Percentiles rank a stretch among this genome's conserved stretches.
Evolutionary conservation across 192 early-diverging fungal genomes (phyloP).

Genomic region (Phycomyces blakesleeanus): DNA sequence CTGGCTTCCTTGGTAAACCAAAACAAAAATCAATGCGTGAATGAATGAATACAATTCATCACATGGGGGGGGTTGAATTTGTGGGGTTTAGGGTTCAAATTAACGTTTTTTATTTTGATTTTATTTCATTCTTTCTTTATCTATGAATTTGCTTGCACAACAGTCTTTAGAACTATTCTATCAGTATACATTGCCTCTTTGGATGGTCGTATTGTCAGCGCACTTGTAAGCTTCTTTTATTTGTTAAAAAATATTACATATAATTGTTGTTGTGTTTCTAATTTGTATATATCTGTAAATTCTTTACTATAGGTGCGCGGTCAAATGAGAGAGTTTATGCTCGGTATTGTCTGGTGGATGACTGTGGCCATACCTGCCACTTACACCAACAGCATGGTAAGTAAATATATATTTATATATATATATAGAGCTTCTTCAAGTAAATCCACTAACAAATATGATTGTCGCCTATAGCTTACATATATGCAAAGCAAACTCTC

Average conservation of each 20-base stretch:
- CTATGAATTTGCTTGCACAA: too few species aligned
- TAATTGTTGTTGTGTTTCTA: too few species aligned
- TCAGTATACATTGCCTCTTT: constrained; percentile 88
- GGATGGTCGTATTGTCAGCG: constrained; percentile 80
- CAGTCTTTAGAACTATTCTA: constrained; percentile 82
- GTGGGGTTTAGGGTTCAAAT: too few species aligned
- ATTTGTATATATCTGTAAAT: too few species aligned
- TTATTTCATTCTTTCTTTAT: too few species aligned
- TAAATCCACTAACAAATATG: too few species aligned
- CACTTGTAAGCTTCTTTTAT: constrained; percentile 51
- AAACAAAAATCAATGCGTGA: too few species aligned
- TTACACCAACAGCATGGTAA: constrained; percentile 91
- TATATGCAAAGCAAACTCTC: constrained; percentile 75
- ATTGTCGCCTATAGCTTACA: constrained; percentile 59
- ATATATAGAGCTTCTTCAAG: too few species aligned
- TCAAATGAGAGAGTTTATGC: constrained; percentile 75
- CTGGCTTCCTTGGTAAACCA: constrained; percentile 66
- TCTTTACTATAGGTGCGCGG: constrained; percentile 48
- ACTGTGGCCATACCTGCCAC: constrained; percentile 91
- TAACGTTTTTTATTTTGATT: background rate
- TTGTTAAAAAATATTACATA: too few species aligned
- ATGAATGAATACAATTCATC: too few species aligned
- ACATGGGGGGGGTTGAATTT: too few species aligned
- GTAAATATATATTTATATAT: too few species aligned
- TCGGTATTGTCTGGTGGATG: constrained; percentile 89